Percentiles rank a stretch among this genome's conserved stretches.
These are phyloP conservation scores for Wickerhamiella hasegawae DNA, from an alignment of 805 yeast species.

Conservation along the genomic window DNA sequence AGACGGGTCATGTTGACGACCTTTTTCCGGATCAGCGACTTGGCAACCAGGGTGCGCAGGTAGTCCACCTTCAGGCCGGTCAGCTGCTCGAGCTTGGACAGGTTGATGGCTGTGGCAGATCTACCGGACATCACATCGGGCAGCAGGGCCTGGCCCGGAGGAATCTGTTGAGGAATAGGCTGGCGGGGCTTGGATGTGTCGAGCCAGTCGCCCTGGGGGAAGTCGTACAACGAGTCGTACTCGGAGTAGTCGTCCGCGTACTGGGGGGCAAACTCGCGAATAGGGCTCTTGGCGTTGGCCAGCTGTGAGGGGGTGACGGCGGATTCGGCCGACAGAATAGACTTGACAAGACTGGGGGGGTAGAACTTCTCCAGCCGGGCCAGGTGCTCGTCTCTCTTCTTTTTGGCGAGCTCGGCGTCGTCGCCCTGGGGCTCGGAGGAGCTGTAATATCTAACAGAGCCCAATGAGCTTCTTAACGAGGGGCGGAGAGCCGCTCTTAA, in stretches of 20 bases:
- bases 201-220: constrained; percentile 30
- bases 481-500: too few relatives aligned
- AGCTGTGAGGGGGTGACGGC: constrained; percentile 52
- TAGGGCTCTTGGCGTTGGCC: constrained; percentile 27
- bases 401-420: neutral
- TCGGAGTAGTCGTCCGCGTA: constrained; percentile 54
- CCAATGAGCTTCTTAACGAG: too few relatives aligned
- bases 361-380: constrained; percentile 57
- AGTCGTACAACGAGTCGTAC: constrained; percentile 66
- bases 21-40: constrained; percentile 31
- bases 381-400: constrained; percentile 27
- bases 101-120: constrained; percentile 18
- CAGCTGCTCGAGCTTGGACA: constrained; percentile 19
- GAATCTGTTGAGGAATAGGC: constrained; percentile 36
- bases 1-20: constrained; percentile 77
- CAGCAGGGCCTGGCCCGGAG: constrained; percentile 27
- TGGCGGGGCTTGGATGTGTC: constrained; percentile 39
- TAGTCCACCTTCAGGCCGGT: constrained; percentile 18
- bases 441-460: neutral
- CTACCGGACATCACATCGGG: constrained; percentile 21
- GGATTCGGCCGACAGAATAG: constrained; percentile 69
- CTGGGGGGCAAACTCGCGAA: constrained; percentile 49
- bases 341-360: constrained; percentile 63
- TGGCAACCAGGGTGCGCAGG: constrained; percentile 15
- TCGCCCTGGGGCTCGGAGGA: neutral